phyloP scores from a whole-genome alignment of 352 stramenopile genomes.

The Poterioochromonas sp. region DNA sequence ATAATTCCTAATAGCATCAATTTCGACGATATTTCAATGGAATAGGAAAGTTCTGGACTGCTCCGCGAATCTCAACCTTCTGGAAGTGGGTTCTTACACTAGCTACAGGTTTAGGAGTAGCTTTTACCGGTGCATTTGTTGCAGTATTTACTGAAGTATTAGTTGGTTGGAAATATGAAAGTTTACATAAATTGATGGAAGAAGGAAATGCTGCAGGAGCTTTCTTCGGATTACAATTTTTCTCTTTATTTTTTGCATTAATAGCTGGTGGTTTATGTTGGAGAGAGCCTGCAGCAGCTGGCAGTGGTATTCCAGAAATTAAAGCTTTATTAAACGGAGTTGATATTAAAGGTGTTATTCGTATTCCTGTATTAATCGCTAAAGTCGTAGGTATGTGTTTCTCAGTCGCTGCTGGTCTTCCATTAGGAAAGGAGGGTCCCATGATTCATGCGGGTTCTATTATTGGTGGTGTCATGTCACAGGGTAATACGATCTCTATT shows the following conservation, averaged over 20 bases:
- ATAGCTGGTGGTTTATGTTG: constrained; percentile 27
- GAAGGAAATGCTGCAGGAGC: neutral
- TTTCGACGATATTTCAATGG: constrained; percentile 5
- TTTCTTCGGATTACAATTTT: constrained; percentile 27
- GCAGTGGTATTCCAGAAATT: constrained; percentile 89
- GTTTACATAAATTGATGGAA: constrained; percentile 15
- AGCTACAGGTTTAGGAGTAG: neutral
- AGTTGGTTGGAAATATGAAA: constrained; percentile 18
- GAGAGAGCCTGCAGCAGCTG: constrained; percentile 47
- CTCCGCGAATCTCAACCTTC: neutral
- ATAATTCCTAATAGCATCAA: constrained; percentile 14
- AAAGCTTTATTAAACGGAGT: constrained; percentile 97
- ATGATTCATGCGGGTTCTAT: constrained; percentile 84
- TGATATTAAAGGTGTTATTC: constrained; percentile 82
- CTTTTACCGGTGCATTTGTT: neutral
- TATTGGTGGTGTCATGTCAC: constrained; percentile 83
- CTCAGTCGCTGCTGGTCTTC: constrained; percentile 79
- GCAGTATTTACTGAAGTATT: constrained; percentile 5
- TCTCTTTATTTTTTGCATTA: constrained; percentile 4
- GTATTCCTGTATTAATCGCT: constrained; percentile 85
- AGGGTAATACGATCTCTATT: constrained; percentile 60
- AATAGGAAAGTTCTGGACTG: constrained; percentile 20
- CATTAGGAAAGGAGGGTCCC: constrained; percentile 92
- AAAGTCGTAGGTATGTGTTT: constrained; percentile 90
- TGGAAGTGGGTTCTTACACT: constrained; percentile 16